Evolutionary conservation across 768 basidiomycete genomes (phyloP).

Genomic region (Rhodosporidiobolus sp.): DNA sequence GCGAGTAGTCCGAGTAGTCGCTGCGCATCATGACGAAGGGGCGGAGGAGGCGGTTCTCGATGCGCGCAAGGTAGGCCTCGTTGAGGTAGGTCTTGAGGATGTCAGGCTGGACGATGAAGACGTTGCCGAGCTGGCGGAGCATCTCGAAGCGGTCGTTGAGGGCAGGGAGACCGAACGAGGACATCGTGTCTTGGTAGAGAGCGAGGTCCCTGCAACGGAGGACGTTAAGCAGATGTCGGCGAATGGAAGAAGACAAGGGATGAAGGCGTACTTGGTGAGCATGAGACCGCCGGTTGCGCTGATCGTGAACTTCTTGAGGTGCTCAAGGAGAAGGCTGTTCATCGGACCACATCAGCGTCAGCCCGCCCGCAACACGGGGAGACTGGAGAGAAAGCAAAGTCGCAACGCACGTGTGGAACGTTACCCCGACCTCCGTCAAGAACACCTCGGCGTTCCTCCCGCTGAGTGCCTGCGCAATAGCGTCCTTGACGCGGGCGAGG

Average conservation of each 20-base stretch:
- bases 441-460: slow-evolving; percentile 92
- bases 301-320: slow-evolving; percentile 92
- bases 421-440: slow-evolving; percentile 86
- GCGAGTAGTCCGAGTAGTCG: slow-evolving; percentile 61
- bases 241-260: not conserved
- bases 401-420: slow-evolving; percentile 73
- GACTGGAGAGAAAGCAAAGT: not conserved
- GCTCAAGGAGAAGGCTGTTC: slow-evolving; percentile 79
- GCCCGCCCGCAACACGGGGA: not conserved
- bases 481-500: slow-evolving; percentile 75
- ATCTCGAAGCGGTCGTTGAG: slow-evolving; percentile 96
- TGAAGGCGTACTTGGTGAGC: slow-evolving; percentile 78
- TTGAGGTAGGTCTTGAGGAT: slow-evolving; percentile 93
- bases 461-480: slow-evolving; percentile 69
- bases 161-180: slow-evolving; percentile 74
- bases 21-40: slow-evolving; percentile 87
- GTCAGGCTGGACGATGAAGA: slow-evolving; percentile 93
- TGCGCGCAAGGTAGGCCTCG: slow-evolving; percentile 80
- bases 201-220: slow-evolving; percentile 75
- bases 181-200: slow-evolving; percentile 86
- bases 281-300: slow-evolving; percentile 94
- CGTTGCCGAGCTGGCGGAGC: slow-evolving; percentile 91
- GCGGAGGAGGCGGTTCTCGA: slow-evolving; percentile 77
- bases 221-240: not conserved
- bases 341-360: too few species aligned